Base-by-base conservation (phyloP, 805 yeast genomes). In the Pichia sporocuriosa region DNA sequence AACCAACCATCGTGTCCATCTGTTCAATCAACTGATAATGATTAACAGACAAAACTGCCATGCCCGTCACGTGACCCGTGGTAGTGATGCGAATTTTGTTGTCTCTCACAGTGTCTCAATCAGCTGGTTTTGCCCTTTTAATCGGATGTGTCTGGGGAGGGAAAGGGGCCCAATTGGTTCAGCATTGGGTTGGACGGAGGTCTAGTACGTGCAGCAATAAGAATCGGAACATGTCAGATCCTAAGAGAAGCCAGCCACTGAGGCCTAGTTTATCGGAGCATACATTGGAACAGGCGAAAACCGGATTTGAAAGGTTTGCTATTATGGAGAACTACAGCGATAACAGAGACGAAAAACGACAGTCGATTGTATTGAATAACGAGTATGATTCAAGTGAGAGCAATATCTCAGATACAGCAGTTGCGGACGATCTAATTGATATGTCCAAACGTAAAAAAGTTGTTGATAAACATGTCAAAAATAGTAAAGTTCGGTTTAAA, bases 281-380 rank as follows among this genome's bases (percentile, higher is more conserved):
- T 19, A 43, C 42, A 1, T 9, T 38, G 2, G 16, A 19, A 2
- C 26, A 17, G n/a, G 34, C 45, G 8, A 16, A 25, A 4, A 22
- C 29, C 6, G 45, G 39, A 4, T 43, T 43, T 7, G 25, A 30
- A 17, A 23, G 35, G 10, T 43, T 32, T 17, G 34, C 30, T 27
- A 43, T 43, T n/a, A 20, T 43, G 39, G 32, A 35, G 10, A 43
- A 26, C 13, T n/a, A 42, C n/a, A 36, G 36, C 16, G 23, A 27
- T 7, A 32, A 16, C 2, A 22, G 3, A 7, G 13, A n/a, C 4
- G n/a, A 10, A n/a, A 35, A 31, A 20, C 41, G 58, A 21, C 41
- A 47, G 15, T 53, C 59, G 6, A 49, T 54, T 23, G 37, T 54
- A n/a, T 35, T 44, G 26, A 42, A 49, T 33, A 48, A 49, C 30